Evolutionary conservation across 2,329 filamentous ascomycete genomes (phyloP).

Genomic region (Pyrenophora seminiperda): DNA sequence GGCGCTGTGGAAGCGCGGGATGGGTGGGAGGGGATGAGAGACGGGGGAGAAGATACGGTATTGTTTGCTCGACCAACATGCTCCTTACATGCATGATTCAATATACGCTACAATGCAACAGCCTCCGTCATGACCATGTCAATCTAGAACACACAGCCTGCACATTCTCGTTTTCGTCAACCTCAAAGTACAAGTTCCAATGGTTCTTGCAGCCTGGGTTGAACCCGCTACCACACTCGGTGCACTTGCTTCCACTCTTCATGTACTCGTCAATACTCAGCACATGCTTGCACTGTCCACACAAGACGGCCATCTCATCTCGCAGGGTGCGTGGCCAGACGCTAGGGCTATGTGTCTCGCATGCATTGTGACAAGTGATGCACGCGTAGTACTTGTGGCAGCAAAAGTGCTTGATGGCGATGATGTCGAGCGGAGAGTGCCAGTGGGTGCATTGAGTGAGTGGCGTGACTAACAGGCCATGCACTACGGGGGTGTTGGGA

Average conservation of each 20-base stretch:
- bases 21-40: no score
- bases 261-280: slow-evolving; percentile 40
- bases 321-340: slow-evolving; percentile 31
- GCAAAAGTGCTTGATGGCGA: slow-evolving; percentile 46
- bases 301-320: slow-evolving; percentile 35
- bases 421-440: slow-evolving; percentile 43
- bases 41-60: no score
- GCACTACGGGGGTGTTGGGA: slow-evolving; percentile 18
- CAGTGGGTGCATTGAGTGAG: slow-evolving; percentile 44
- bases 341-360: slow-evolving; percentile 31
- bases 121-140: no score
- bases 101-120: no score
- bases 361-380: slow-evolving; percentile 40
- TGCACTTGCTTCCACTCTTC: slow-evolving; percentile 35
- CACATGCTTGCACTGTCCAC: slow-evolving; percentile 38
- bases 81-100: no score
- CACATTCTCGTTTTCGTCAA: background rate
- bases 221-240: slow-evolving; percentile 34
- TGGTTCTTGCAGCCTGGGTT: slow-evolving; percentile 45
- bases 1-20: background rate
- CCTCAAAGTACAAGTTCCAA: slow-evolving; percentile 43
- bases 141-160: no score
- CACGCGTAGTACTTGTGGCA: slow-evolving; percentile 47
- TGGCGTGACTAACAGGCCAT: slow-evolving; percentile 36
- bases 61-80: no score